Conservation (phyloP, 352 stramenopile species). For the Thalassiosira sp. region DNA sequence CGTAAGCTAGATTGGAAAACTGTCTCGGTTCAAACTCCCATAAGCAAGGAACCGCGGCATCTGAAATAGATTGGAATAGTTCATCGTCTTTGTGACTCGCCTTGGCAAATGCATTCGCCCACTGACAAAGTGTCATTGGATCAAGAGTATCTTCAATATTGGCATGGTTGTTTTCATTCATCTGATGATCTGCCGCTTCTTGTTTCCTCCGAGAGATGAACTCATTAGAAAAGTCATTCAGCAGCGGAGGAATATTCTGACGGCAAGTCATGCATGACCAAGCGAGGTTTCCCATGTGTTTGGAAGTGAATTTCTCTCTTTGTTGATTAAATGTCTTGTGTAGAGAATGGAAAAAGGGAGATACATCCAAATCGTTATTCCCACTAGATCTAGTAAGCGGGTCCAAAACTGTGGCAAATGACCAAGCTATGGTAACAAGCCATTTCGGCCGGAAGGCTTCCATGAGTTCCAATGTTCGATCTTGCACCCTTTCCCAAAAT, state of each 20-base stretch:
- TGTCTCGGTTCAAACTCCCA: conserved; percentile 11
- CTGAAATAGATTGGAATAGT: conserved; percentile 23
- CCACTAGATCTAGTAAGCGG: background rate
- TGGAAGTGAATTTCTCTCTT: conserved; percentile 20
- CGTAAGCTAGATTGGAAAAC: conserved; percentile 32
- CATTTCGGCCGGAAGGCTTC: conserved; percentile 11
- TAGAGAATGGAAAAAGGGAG: conserved; percentile 23
- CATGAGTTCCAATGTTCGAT: background rate
- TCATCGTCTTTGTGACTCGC: conserved; percentile 28
- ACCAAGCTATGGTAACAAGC: conserved; percentile 27
- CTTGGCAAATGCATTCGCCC: conserved; percentile 35
- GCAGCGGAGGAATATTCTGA: background rate
- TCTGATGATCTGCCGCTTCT: background rate
- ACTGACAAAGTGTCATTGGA: conserved; percentile 32
- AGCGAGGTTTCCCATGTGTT: conserved; percentile 38
- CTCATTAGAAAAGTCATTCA: conserved; percentile 29
- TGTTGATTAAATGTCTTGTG: conserved; percentile 14
- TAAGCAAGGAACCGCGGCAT: conserved; percentile 21
- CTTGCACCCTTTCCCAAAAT: conserved; percentile 3
- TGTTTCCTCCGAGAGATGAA: conserved; percentile 23
- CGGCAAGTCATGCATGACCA: conserved; percentile 41
- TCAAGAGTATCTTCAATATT: conserved; percentile 15
- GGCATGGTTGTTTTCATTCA: background rate
- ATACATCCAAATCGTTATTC: conserved; percentile 15
- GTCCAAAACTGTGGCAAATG: conserved; percentile 12